A percentile compares a stretch with the other conserved stretches of the same genome.
These are phyloP conservation scores for Calonectria naviculata DNA, from an alignment of 2,329 filamentous ascomycete species.

Conservation along the genomic window DNA sequence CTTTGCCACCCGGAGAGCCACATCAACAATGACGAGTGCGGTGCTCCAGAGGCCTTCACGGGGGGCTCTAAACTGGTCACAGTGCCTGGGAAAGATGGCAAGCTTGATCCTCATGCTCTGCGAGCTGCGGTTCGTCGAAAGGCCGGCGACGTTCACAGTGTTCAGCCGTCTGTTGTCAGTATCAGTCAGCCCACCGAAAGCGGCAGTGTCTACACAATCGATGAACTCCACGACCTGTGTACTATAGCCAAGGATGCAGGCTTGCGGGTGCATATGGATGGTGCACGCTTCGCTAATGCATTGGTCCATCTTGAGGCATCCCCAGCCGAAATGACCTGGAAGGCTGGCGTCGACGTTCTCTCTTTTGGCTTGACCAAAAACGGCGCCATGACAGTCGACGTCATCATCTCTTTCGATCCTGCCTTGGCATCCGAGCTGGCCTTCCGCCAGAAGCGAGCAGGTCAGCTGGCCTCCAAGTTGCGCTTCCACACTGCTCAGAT, in stretches of 20 bases:
- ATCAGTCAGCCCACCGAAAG: slow-evolving; percentile 6
- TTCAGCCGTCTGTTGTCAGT: background rate
- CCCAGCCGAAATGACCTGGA: background rate
- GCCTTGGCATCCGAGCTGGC: background rate
- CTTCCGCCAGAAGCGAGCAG: background rate
- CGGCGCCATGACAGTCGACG: background rate
- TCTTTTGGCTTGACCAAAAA: background rate
- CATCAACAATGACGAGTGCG: background rate
- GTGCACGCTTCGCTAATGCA: background rate
- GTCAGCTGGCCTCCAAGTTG: background rate
- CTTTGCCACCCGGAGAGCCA: background rate
- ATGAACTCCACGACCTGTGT: background rate
- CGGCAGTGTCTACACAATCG: background rate
- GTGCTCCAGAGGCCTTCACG: background rate
- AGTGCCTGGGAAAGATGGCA: background rate
- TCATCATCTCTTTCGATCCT: background rate
- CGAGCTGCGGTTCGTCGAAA: background rate
- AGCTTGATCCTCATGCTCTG: background rate
- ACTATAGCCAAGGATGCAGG: background rate
- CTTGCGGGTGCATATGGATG: background rate
- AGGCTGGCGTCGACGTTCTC: background rate
- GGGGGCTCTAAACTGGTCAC: background rate
- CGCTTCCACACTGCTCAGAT: background rate
- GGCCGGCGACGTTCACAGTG: slow-evolving; percentile 1
- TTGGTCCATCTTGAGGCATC: background rate